A percentile compares a stretch with the other conserved stretches of the same genome.
Evolutionary conservation across 2,329 filamentous ascomycete species (phyloP).

Genomic region (Penicillium sp.): DNA sequence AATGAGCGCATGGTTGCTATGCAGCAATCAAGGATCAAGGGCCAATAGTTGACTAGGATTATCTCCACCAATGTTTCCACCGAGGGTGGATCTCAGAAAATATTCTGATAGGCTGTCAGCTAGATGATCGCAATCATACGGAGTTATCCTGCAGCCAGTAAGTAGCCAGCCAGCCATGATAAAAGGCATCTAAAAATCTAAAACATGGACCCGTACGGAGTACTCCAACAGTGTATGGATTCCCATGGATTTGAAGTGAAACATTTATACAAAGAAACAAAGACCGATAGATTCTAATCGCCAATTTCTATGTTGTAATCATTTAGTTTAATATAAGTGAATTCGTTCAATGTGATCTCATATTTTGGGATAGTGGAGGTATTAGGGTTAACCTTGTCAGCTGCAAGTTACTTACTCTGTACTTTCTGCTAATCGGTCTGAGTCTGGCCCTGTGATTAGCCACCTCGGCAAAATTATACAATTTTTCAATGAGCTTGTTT

Average conservation of each 20-base stretch:
- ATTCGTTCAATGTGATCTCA: not conserved
- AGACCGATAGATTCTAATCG: not conserved
- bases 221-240: not conserved
- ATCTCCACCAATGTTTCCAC: not conserved
- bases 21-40: not conserved
- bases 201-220: not conserved
- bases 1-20: not conserved
- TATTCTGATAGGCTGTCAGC: not conserved
- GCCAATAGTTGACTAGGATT: not conserved
- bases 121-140: not conserved
- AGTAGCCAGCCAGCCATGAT: not conserved
- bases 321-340: not conserved
- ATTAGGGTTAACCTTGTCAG: not conserved
- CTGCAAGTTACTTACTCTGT: not conserved
- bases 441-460: not conserved
- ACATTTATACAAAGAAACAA: not conserved
- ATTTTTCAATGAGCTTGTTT: not conserved
- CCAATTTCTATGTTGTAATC: not conserved
- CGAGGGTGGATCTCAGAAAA: accelerated
- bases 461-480: not conserved
- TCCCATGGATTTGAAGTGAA: not conserved
- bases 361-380: not conserved
- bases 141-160: not conserved
- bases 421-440: not conserved
- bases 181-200: not conserved